phyloP scores from a whole-genome alignment of 441 rosid species.

The Pelargonium citronellum region DNA sequence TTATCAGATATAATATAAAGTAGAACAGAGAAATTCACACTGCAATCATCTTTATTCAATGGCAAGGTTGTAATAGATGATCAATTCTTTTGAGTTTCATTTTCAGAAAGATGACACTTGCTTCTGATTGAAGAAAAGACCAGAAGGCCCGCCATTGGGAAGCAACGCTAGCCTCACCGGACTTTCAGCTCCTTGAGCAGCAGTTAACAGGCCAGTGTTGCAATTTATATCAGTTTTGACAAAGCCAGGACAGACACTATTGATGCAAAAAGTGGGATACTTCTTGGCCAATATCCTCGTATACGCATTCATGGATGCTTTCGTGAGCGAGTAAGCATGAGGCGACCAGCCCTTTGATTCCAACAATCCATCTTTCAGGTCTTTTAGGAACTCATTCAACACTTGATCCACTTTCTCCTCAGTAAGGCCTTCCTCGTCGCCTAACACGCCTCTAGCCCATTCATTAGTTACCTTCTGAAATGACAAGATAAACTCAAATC shows the following conservation, averaged over 20 bases:
- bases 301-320: slow-evolving; percentile 50
- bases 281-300: slow-evolving; percentile 48
- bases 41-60: too few relatives aligned
- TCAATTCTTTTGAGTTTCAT: too few relatives aligned
- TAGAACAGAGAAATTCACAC: too few relatives aligned
- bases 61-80: too few relatives aligned
- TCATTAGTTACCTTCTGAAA: slow-evolving; percentile 35
- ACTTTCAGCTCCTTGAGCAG: slow-evolving; percentile 48
- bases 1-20: too few relatives aligned
- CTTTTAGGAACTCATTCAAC: slow-evolving; percentile 36
- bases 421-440: slow-evolving; percentile 43
- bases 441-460: slow-evolving; percentile 41
- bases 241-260: slow-evolving; percentile 49
- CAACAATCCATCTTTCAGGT: slow-evolving; percentile 38
- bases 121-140: slow-evolving; percentile 33
- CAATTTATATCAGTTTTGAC: slow-evolving; percentile 43
- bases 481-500: neutral
- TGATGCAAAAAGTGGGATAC: slow-evolving; percentile 37
- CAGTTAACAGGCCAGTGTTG: slow-evolving; percentile 33
- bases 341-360: slow-evolving; percentile 52
- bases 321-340: slow-evolving; percentile 37
- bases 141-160: slow-evolving; percentile 40
- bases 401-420: slow-evolving; percentile 46
- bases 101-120: slow-evolving; percentile 35
- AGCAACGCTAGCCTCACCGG: slow-evolving; percentile 41